Base-by-base conservation (phyloP, 2,329 filamentous ascomycete genomes). In the Emmonsiellopsis sp. region DNA sequence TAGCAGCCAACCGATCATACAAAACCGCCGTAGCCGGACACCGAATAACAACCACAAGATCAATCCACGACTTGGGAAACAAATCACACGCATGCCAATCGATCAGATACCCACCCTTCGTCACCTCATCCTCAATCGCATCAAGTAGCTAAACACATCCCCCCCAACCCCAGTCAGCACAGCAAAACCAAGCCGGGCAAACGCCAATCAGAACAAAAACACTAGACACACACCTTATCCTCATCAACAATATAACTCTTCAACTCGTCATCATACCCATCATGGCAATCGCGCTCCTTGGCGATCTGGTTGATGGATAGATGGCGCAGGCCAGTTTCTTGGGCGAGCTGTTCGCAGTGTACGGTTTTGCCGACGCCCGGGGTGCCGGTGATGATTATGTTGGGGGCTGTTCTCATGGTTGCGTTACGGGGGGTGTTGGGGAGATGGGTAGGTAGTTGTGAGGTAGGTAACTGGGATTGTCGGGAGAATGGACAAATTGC, bases 71-170 rank as follows among this genome's bases (percentile, higher is more conserved):
- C 67, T 87, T 84, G 2, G 93, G 93, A 66, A 97, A 97, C 20
- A 97, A 74, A 64, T 97, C 93, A 74, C 92, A 97, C 2, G 91
- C 92, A 72, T 98, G 93, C 92, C 93, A 98, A 74, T 98, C 93
- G 65, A 98, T 87, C 62, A 98, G 83, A 70, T 83, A 88, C 16
- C 93, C 93, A 54, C 92, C 92, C 16, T 80, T 73, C 58, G 84
- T 80, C 40, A 88, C 79, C 57, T 93, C 85, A 54, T 87, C 81
- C 73, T 97, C 93, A 54, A 98, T 86, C 47, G 87, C 82, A 67
- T 98, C 93, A 20, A 98, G 79, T 34, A 98, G 75, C 84, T 68
- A 57, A 35, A 26, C 13, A 43, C n/a, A 50, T 32, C 31, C 11
- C 37, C 5, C 31, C 26, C 30, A 32, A 26, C 37, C 2, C n/a